Evolutionary conservation across 805 yeast genomes (phyloP), one percentile per base, ranked within the genome.

Genomic region (Saturnispora dispora): DNA sequence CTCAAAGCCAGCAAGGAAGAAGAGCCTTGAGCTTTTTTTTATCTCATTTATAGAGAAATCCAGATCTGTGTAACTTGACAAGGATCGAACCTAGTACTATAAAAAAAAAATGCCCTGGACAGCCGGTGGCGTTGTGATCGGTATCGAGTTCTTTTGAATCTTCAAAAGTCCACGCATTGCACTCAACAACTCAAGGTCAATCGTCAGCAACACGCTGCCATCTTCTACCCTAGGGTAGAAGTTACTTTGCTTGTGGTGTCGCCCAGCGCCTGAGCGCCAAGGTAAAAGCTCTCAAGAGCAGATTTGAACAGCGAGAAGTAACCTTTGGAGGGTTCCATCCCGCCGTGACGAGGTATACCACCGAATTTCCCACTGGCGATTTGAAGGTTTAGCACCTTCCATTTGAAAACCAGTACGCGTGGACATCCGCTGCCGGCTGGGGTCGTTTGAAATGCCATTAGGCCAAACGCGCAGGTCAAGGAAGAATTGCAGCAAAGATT

Each of bases 321-420:
- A 18, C 23, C 8, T 6, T 5, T n/a, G 5, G 5, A 10, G 22
- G 41, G 13, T 3, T 9, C 9, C 41, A 8, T 6, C 9, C 9
- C 15, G 22, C 41, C 22, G 41, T 18, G 63, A 54, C 61, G 65
- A 53, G 22, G 52, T 49, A 36, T 17, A 59, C 66, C 71, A 67
- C 71, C 71, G 71, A 67, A 67, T 67, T 67, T 67, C 71, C 71
- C 71, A 67, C 71, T 67, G 70, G 69, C 68, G 35, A 47, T 13
- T 32, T 25, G 17, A 55, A 46, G 45, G 37, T 18, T 18, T 37
- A 11, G 10, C 5, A 13, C 22, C 22, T 20, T 53, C 62, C 66
- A 62, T 63, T 49, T 61, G 70, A 57, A 52, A 50, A 59, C 68
- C 67, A 66, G 70, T 66, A 62, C 58, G 62, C 69, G 66, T 62